Conservation (phyloP, 2,329 filamentous ascomycete genomes). For the Monosporascus cannonballus region DNA sequence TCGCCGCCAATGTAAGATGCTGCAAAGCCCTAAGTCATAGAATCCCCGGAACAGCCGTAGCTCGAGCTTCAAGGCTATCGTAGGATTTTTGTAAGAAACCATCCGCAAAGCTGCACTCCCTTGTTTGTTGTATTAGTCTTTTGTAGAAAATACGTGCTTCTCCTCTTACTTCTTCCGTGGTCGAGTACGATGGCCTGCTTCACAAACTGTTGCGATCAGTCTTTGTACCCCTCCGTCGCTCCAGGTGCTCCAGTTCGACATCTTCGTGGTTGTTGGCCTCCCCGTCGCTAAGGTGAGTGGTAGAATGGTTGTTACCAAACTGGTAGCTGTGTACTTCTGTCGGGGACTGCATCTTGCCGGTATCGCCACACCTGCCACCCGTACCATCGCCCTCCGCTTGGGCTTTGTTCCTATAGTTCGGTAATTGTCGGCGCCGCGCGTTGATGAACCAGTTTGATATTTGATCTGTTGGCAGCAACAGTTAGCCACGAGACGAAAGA, state of each 20-base stretch:
- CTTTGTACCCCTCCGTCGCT: conserved; percentile 28
- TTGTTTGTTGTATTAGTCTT: no score
- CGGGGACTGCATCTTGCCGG: conserved; percentile 29
- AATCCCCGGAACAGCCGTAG: no score
- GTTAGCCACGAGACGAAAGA: conserved; percentile 8
- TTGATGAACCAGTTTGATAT: conserved; percentile 83
- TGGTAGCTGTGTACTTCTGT: conserved; percentile 34
- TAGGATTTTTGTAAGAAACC: no score
- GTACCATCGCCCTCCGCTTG: conserved; percentile 45
- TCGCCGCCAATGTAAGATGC: no score
- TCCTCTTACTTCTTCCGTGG: neutral
- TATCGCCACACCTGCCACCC: conserved; percentile 28
- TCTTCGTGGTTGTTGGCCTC: conserved; percentile 41
- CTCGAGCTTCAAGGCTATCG: no score
- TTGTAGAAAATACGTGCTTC: no score
- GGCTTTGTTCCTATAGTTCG: conserved; percentile 51
- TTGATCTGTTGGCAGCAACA: conserved; percentile 41
- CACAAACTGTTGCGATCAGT: conserved; percentile 43
- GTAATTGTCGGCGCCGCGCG: conserved; percentile 60
- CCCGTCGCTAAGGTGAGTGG: conserved; percentile 39
- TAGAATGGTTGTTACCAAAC: conserved; percentile 28
- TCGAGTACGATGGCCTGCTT: conserved; percentile 4
- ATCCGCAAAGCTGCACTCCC: no score
- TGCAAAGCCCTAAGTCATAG: no score
- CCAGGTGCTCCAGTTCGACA: conserved; percentile 28